These are phyloP conservation scores for Diphasiastrum complanatum DNA, from an alignment of 83 land plant genomes.

Conservation along the genomic window DNA sequence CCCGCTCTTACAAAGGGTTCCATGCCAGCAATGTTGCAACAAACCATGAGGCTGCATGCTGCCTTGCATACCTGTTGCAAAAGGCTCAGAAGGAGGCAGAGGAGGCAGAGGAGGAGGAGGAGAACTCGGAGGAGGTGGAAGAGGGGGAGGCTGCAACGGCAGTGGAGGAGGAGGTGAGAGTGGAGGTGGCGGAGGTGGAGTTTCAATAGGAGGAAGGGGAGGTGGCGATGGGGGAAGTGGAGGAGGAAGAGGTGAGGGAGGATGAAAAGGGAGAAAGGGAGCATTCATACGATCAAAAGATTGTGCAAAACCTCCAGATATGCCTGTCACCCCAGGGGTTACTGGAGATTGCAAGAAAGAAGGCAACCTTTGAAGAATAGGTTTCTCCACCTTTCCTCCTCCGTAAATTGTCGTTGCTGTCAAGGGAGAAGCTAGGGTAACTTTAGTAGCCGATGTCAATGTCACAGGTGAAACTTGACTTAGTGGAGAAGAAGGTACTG, in stretches of 20 bases:
- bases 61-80: slow-evolving; percentile 10
- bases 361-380: slow-evolving; percentile 4
- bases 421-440: slow-evolving; percentile 18
- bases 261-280: slow-evolving; percentile 22
- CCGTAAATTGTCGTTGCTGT: slow-evolving; percentile 10
- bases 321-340: slow-evolving; percentile 30
- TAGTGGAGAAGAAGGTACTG: slow-evolving; percentile 25
- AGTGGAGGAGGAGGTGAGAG: slow-evolving; percentile 38
- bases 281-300: slow-evolving; percentile 31
- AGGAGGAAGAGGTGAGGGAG: slow-evolving; percentile 31
- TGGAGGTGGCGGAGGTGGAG: slow-evolving; percentile 30
- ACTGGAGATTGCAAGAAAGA: slow-evolving; percentile 29
- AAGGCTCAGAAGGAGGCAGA: slow-evolving; percentile 36
- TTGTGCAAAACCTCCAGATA: slow-evolving; percentile 30
- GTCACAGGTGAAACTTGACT: slow-evolving; percentile 25
- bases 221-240: slow-evolving; percentile 47
- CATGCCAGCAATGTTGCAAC: slow-evolving; percentile 55
- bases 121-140: slow-evolving; percentile 53
- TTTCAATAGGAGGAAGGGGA: slow-evolving; percentile 31
- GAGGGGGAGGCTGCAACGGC: slow-evolving; percentile 23
- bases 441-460: slow-evolving; percentile 17
- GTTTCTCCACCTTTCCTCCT: slow-evolving; percentile 21
- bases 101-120: slow-evolving; percentile 35
- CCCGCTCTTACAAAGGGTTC: slow-evolving; percentile 84
- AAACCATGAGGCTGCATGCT: neutral